Evolutionary conservation across 2,329 filamentous ascomycete genomes (phyloP).

Genomic region (Monilinia polystroma): DNA sequence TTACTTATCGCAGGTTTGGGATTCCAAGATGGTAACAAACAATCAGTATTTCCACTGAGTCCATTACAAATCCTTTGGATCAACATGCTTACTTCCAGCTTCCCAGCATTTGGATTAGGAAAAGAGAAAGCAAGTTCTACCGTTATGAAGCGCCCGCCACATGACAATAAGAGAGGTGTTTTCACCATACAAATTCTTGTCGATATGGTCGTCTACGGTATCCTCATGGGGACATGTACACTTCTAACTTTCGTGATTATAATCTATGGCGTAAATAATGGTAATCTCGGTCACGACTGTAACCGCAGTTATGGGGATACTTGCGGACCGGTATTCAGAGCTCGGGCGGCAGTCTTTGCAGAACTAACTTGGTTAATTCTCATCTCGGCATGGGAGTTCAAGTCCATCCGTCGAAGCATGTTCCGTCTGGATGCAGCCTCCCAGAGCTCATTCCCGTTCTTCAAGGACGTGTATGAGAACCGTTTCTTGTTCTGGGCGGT

Average conservation of each 20-base stretch:
- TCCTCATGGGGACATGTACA: conserved; percentile 72
- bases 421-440: conserved; percentile 69
- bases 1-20: conserved; percentile 57
- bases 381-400: conserved; percentile 77
- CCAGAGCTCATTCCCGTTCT: conserved; percentile 61
- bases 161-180: conserved; percentile 64
- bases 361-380: conserved; percentile 74
- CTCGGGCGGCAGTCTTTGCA: conserved; percentile 70
- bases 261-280: conserved; percentile 58
- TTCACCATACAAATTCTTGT: conserved; percentile 78
- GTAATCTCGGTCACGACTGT: conserved; percentile 57
- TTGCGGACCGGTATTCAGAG: conserved; percentile 67
- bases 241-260: conserved; percentile 63
- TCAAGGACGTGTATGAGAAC: conserved; percentile 67
- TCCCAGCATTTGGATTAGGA: conserved; percentile 84
- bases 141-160: conserved; percentile 78
- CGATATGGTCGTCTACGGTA: conserved; percentile 77
- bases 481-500: conserved; percentile 69
- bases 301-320: conserved; percentile 55
- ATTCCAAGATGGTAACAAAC: conserved; percentile 52
- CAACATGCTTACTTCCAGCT: conserved; percentile 61
- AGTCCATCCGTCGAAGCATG: conserved; percentile 69
- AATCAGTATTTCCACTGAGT: conserved; percentile 58
- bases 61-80: conserved; percentile 63
- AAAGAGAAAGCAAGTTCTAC: conserved; percentile 73